Base-by-base conservation (phyloP, 306 rosid genomes). In the Castanea sativa region DNA sequence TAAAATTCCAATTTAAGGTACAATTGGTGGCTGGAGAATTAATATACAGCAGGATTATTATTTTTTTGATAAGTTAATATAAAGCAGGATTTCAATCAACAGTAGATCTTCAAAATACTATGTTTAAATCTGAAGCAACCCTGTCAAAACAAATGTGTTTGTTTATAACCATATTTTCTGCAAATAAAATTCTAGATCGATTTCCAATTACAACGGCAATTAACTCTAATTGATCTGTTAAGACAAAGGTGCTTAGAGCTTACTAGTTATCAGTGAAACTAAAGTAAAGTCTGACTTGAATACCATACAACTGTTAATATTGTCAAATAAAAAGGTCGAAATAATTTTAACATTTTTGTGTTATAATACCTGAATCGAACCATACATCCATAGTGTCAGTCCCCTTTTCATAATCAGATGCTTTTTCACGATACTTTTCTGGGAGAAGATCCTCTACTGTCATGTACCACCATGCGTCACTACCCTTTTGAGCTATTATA, bases 391-490 rank as follows among this genome's bases (percentile, higher is more conserved):
- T 95, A 63, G 99, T 96, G 85, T 96, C 99, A 56, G 97, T 90
- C 74, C 99, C 98, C 82, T 96, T 96, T 78, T 93, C 99, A 83
- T 90, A 96, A 55, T 96, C 93, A 51, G 96, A 87, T 23, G 99
- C 99, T 84, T 84, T 85, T 75, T 90, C 91, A 35, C 80, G 92
- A 79, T 96, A 96, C 78, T 84, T 90, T 82, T 76, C 72, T 43
- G 99, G 98, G 57, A 96, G 98, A 83, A 96, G 99, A 65, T 93
- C 93, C 85, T 91, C 94, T 73, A 96, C 93, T 79, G 81, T 88
- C 98, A 96, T 90, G 89, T 90, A 90, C 98, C 99, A 96, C 99
- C 99, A 96, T 53, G 98, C 99, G 86, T 96, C 99, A 84, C 99
- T 91, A 76, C 99, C 99, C 92, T 89, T 96, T 79, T 88, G 87